These are phyloP conservation scores for Globisporangium abappressorium DNA, from an alignment of 352 stramenopile genomes.

Conservation along the genomic window DNA sequence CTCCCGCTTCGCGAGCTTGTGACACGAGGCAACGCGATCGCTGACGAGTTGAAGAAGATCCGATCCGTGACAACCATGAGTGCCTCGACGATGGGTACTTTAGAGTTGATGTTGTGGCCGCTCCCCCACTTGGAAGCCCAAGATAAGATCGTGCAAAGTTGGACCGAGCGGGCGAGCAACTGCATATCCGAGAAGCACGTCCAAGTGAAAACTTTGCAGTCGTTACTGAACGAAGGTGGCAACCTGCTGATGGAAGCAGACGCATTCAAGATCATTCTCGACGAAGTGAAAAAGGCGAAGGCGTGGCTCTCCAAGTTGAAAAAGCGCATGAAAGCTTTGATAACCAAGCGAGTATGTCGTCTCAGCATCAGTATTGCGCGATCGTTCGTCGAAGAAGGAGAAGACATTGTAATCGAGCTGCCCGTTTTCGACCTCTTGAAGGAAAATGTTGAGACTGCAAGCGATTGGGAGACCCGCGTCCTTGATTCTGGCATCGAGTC, in stretches of 20 bases:
- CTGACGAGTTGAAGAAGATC: constrained; percentile 28
- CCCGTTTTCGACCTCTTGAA: constrained; percentile 77
- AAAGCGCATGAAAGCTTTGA: constrained; percentile 72
- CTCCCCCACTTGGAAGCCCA: constrained; percentile 65
- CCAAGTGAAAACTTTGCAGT: constrained; percentile 48
- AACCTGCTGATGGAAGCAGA: constrained; percentile 68
- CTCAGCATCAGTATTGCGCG: constrained; percentile 60
- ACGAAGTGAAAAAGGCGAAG: constrained; percentile 79
- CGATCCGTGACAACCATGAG: constrained; percentile 23
- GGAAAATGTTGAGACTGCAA: constrained; percentile 73
- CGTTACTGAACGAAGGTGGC: constrained; percentile 53
- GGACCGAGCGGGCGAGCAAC: constrained; percentile 50
- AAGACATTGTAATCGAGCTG: constrained; percentile 72
- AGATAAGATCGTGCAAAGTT: constrained; percentile 62
- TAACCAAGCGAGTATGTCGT: constrained; percentile 62
- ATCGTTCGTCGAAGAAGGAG: constrained; percentile 76
- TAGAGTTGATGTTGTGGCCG: constrained; percentile 68
- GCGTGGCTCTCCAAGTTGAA: constrained; percentile 84
- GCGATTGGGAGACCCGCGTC: constrained; percentile 79
- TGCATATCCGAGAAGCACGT: constrained; percentile 66
- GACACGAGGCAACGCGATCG: constrained; percentile 38
- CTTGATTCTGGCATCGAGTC: constrained; percentile 73
- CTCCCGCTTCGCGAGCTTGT: constrained; percentile 67
- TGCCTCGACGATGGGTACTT: constrained; percentile 29
- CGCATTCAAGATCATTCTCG: constrained; percentile 71